Base-by-base conservation (phyloP, 768 basidiomycete species). In the Termitomyces sp. region DNA sequence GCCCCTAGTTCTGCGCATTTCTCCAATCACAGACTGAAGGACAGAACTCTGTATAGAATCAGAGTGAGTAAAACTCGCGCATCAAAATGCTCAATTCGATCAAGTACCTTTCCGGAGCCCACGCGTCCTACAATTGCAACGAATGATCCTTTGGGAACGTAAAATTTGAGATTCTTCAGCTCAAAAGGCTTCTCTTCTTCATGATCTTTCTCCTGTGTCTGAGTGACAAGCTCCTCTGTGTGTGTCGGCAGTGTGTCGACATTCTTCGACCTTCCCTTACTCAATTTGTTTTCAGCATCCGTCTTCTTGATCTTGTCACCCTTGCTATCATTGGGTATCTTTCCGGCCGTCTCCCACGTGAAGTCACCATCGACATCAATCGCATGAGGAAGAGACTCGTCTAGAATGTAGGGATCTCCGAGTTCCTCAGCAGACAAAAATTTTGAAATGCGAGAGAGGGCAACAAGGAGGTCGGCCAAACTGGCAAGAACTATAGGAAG, bases 41-140 rank as follows among this genome's bases (percentile, higher is more conserved):
- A 85, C 62, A 2, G 79, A 83, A 57, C 79, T 85, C 84, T 86
- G 54, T 33, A 52, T 85, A 53, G 33, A 50, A 55, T 22, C 24
- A 38, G 11, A 30, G 7, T n/a, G 3, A 53, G 20, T 57, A 24
- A 48, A 36, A 22, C 14, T 20, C 7, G n/a, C 16, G 5, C 20
- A 1, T 13, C 3, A 32, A 24, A 1, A 35, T 43, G n/a, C 28
- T 32, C 36, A n/a, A 28, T 47, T 18, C 47, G 33, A 54, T 13
- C 41, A 22, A 67, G 5, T 38, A 83, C 80, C 73, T 91, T 91
- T 30, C 90, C 90, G 43, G 82, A 83, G 0, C 89, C 89, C 33
- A 91, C 85, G 10, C 80, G 77, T 16, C 90, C 90, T n/a, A 91
- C 85, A 28, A 91, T 82, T 1, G 83, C 86, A 7, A 89, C 76